Base-by-base conservation (phyloP, 2,329 filamentous ascomycete species). In the Endoconidiophora laricicola region DNA sequence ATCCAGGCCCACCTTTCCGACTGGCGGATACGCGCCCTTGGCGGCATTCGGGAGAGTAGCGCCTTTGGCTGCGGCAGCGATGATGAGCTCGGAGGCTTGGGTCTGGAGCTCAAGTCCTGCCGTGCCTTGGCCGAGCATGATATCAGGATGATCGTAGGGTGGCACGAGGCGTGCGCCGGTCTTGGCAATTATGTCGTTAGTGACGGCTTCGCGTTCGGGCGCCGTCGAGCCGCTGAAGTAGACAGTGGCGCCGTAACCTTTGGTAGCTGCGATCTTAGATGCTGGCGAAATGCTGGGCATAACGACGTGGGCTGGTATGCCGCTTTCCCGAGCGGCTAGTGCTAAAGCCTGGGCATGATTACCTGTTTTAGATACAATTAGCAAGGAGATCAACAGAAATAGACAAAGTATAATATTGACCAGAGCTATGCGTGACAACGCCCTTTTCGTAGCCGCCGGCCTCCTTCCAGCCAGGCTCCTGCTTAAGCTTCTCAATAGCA, bases 271-370 rank as follows among this genome's bases (percentile, higher is more conserved):
- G 55, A 95, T 86, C 65, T 96, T 96, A 55, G 79, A 80, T n/a
- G 83, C 76, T 0, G 84, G 81, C 51, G 80, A 82, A 60, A 91
- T 91, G n/a, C 66, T 63, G 0, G 90, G 90, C 90, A 96, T 96
- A 53, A 96, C 80, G 60, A 96, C 88, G 67, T 90, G 78, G 0
- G 86, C 86, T 9, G 82, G 81, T 55, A 95, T 79, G 48, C 70
- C 67, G 60, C 82, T 77, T 37, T 80, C 80, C 16, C 71, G 72
- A 2, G 90, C 87, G 0, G 90, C 90, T 46, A 95, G 80, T 2
- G 90, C 78, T 51, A 96, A 78, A 1, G 91, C 90, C 69, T 94
- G 87, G 0, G 90, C 90, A 62, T 96, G 91, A 66, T 96, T 96
- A 53, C 90, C 88, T 90, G 55, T 26, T 26, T 18, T 6, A 16